Percentiles rank a stretch among this genome's conserved stretches.
These are phyloP conservation scores for Kazachstania sp. DNA, from an alignment of 1,139 yeast genomes.

Conservation along the genomic window DNA sequence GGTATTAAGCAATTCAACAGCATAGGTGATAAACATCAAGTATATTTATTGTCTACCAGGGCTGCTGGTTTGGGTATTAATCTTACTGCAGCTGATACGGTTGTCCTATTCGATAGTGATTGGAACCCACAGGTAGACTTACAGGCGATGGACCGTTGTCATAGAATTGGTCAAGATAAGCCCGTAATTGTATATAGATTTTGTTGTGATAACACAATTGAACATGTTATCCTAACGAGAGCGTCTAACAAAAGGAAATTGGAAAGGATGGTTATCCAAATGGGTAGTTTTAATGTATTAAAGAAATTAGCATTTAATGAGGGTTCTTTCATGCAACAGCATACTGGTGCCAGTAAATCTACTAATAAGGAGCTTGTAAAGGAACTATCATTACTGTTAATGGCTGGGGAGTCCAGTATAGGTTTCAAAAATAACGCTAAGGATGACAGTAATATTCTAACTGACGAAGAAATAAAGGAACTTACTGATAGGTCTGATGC, in stretches of 20 bases:
- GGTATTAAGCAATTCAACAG: constrained; percentile 50
- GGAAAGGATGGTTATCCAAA: constrained; percentile 74
- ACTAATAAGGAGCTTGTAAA: constrained; percentile 26
- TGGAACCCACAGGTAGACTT: constrained; percentile 97
- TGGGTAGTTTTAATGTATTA: constrained; percentile 66
- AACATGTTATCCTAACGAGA: constrained; percentile 66
- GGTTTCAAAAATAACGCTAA: constrained; percentile 21
- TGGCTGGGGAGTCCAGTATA: constrained; percentile 27
- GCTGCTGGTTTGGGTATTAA: constrained; percentile 95
- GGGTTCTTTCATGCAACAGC: constrained; percentile 22
- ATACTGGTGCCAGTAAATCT: constrained; percentile 12
- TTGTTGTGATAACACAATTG: constrained; percentile 69
- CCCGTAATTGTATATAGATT: constrained; percentile 79
- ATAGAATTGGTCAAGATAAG: constrained; percentile 79
- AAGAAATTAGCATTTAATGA: constrained; percentile 34
- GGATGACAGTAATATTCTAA: constrained; percentile 14
- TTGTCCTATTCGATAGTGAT: constrained; percentile 81
- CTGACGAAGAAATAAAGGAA: constrained; percentile 42
- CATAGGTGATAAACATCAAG: constrained; percentile 29
- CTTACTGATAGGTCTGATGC: constrained; percentile 45
- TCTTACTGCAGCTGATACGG: constrained; percentile 80
- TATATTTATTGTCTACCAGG: constrained; percentile 73
- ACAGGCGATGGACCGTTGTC: constrained; percentile 94
- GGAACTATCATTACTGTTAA: constrained; percentile 25
- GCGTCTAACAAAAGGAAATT: constrained; percentile 73